Percentiles rank a stretch among this genome's conserved stretches.
These are phyloP conservation scores for Cladorrhinum sp. DNA, from an alignment of 2,329 filamentous ascomycete genomes.

Conservation along the genomic window DNA sequence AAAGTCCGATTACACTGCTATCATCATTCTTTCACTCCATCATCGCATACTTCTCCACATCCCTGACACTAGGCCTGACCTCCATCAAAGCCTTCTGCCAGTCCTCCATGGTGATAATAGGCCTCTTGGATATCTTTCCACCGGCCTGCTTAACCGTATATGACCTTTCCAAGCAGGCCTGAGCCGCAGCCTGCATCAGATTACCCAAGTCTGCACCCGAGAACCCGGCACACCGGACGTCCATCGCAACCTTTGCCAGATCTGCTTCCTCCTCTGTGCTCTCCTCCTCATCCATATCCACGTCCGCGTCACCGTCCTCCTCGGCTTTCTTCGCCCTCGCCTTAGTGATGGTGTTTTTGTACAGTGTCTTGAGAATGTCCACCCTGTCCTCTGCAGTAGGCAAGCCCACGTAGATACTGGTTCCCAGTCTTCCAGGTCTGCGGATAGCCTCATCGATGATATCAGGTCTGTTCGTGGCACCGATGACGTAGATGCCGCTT, in stretches of 20 bases:
- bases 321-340: slow-evolving; percentile 33
- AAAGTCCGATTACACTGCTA: background rate
- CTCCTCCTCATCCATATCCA: slow-evolving; percentile 23
- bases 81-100: slow-evolving; percentile 52
- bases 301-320: slow-evolving; percentile 12
- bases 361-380: slow-evolving; percentile 75
- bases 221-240: slow-evolving; percentile 69
- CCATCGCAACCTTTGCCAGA: slow-evolving; percentile 64
- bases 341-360: slow-evolving; percentile 50
- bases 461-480: slow-evolving; percentile 90
- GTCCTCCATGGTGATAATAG: slow-evolving; percentile 40
- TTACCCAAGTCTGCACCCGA: slow-evolving; percentile 66
- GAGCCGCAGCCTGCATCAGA: slow-evolving; percentile 41
- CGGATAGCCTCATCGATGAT: slow-evolving; percentile 97
- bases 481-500: slow-evolving; percentile 88
- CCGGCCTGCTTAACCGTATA: slow-evolving; percentile 19
- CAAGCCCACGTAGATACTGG: slow-evolving; percentile 83
- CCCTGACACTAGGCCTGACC: slow-evolving; percentile 49
- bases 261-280: slow-evolving; percentile 36
- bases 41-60: slow-evolving; percentile 41
- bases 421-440: slow-evolving; percentile 83
- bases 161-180: slow-evolving; percentile 36
- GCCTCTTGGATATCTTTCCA: slow-evolving; percentile 29
- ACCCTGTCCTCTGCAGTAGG: slow-evolving; percentile 73
- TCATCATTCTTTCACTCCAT: slow-evolving; percentile 9